A percentile compares a stretch with the other conserved stretches of the same genome.
Evolutionary conservation across 106 monocot genomes (phyloP).

Genomic region (Dendrobium catenatum): DNA sequence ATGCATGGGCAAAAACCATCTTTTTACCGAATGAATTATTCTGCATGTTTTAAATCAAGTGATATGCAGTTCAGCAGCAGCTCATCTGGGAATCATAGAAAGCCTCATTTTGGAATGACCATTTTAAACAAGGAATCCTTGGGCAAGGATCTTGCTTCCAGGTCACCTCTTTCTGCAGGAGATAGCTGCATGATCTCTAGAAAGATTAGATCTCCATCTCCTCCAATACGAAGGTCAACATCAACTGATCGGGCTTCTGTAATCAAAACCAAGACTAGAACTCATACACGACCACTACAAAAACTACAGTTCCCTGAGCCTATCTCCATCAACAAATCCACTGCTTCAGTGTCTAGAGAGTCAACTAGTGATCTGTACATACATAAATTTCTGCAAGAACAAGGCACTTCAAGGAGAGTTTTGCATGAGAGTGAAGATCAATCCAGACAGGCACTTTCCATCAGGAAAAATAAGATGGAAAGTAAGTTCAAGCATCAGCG

Average conservation of each 20-base stretch:
- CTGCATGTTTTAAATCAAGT: background rate
- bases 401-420: constrained; percentile 10
- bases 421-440: constrained; percentile 16
- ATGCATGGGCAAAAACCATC: background rate
- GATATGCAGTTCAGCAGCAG: constrained; percentile 22
- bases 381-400: constrained; percentile 9
- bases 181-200: background rate
- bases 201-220: constrained; percentile 17
- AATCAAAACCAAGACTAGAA: constrained; percentile 19
- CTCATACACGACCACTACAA: constrained; percentile 1
- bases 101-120: constrained; percentile 3
- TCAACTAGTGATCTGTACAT: background rate
- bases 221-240: constrained; percentile 23
- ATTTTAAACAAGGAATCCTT: constrained; percentile 1
- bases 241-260: constrained; percentile 22
- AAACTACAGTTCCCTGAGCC: background rate
- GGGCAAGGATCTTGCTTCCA: constrained; percentile 15
- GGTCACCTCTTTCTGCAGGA: constrained; percentile 14
- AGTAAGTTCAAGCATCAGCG: background rate
- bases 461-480: background rate
- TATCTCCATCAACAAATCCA: constrained; percentile 11
- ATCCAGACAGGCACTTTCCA: constrained; percentile 1
- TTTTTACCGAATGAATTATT: background rate
- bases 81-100: constrained; percentile 44
- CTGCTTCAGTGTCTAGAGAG: constrained; percentile 1